Base-by-base conservation (phyloP, 140 eudicot genomes). In the Ambrosia hybrid region DNA sequence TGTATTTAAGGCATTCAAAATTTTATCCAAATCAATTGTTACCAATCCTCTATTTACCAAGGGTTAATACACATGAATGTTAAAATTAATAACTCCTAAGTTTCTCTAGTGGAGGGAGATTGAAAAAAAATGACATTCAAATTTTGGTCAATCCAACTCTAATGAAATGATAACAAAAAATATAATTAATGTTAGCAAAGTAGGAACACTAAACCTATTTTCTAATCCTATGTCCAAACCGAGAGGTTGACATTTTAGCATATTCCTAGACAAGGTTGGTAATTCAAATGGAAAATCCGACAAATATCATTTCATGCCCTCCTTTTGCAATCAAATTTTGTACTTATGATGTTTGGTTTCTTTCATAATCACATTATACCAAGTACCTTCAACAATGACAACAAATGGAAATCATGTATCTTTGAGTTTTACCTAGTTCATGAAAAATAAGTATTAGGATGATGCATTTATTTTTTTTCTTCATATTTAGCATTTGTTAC, bases 241-340 rank as follows among this genome's bases (percentile, higher is more conserved):
- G n/a, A 73, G 79, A 79, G 51, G 74, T 79, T 73, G 83, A 79
- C 83, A 51, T 66, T 51, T 67, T 73, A 49, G 51, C 79, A 66
- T 65, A 72, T 57, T 66, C 56, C 70, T 79, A 58, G 71, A 66
- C 83, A 79, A 49, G 75, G 74, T 71, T 53, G 55, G 68, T 79
- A 51, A 67, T 79, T 79, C 45, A 65, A 73, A 48, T 57, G 43
- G 10, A 65, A 15, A 51, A 34, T 65, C 74, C 74, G 64, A 57
- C 79, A 73, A 57, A 65, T 66, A 73, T 72, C 71, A 79, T 65
- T 55, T 73, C 60, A 10, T 61, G 3, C 13, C 62, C 30, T 30
- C 33, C 52, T 26, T 51, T 58, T 46, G 37, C 45, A 73, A 67
- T 66, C 71, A 59, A 57, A 11, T 8, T 48, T 38, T 53, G 70